Conservation (phyloP, 768 basidiomycete species). For the Calocera cornea region DNA sequence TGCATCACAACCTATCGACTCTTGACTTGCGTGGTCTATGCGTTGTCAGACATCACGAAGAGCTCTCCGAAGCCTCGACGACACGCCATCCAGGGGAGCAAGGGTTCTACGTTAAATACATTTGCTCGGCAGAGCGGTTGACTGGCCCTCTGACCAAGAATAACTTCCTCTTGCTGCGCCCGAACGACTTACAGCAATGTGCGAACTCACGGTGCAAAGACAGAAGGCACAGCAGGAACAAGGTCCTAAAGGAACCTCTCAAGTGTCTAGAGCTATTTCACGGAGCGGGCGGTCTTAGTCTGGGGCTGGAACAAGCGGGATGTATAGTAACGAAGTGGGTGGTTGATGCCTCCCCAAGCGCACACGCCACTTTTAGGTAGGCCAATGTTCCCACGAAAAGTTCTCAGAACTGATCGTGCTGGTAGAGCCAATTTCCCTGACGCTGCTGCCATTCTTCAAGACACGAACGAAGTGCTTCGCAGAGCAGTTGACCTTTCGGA, state of each 20-base stretch:
- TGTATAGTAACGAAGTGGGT: constrained; percentile 46
- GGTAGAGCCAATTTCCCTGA: constrained; percentile 40
- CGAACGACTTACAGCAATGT: neutral
- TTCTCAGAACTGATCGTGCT: neutral
- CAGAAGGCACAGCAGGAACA: neutral
- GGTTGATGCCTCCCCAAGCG: constrained; percentile 60
- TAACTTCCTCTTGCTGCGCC: neutral
- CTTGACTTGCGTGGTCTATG: neutral
- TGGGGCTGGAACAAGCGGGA: constrained; percentile 43
- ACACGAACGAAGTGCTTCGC: constrained; percentile 47
- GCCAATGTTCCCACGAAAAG: constrained; percentile 14
- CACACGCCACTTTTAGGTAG: constrained; percentile 51
- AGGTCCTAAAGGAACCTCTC: neutral
- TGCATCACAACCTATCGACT: neutral
- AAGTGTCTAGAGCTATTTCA: neutral
- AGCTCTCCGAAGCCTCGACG: neutral
- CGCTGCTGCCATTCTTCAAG: constrained; percentile 52
- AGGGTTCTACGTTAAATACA: neutral
- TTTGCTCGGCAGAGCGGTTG: neutral
- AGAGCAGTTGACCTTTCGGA: constrained; percentile 37
- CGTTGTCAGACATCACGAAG: neutral
- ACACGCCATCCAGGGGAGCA: neutral
- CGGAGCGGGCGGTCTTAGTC: constrained; percentile 46
- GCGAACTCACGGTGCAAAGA: neutral
- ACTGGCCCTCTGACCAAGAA: neutral